Evolutionary conservation across 2,329 filamentous ascomycete genomes (phyloP).

Genomic region (Mariannaea sp.): DNA sequence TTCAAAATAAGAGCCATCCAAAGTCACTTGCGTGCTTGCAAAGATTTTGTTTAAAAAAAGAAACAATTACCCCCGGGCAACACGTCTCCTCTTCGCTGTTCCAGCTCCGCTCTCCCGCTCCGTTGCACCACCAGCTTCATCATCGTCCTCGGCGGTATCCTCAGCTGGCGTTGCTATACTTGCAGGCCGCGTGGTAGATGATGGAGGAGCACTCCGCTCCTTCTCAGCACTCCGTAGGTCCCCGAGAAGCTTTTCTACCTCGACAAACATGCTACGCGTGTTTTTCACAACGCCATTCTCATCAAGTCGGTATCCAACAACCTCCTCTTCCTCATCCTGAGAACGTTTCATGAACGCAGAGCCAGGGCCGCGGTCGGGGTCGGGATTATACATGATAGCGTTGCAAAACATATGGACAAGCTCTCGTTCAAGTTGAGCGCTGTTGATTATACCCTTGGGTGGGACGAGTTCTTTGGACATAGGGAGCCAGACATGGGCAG

Average conservation of each 20-base stretch:
- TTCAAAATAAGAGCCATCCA: constrained; percentile 24
- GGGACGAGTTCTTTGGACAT: constrained; percentile 79
- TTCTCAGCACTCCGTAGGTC: constrained; percentile 77
- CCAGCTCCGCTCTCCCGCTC: constrained; percentile 45
- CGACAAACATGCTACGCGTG: constrained; percentile 85
- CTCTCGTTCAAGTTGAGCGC: constrained; percentile 88
- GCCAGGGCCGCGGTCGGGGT: constrained; percentile 73
- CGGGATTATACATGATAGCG: constrained; percentile 97
- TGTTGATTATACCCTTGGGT: constrained; percentile 90
- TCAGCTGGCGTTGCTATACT: constrained; percentile 51
- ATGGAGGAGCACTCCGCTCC: constrained; percentile 48
- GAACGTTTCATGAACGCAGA: constrained; percentile 59
- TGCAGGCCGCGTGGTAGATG: constrained; percentile 41
- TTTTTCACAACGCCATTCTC: constrained; percentile 89
- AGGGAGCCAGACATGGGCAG: constrained; percentile 65
- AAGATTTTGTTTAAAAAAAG: too few relatives aligned
- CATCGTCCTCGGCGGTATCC: constrained; percentile 55
- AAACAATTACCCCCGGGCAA: constrained; percentile 42
- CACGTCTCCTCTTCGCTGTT: constrained; percentile 44
- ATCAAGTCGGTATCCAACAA: constrained; percentile 68
- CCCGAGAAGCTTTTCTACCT: constrained; percentile 78
- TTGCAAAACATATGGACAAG: constrained; percentile 97
- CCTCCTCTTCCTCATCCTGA: constrained; percentile 50
- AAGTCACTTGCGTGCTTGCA: constrained; percentile 9
- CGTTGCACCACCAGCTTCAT: constrained; percentile 51